A percentile compares a stretch with the other conserved stretches of the same genome.
Conservation (phyloP, 768 basidiomycete genomes). For the Leccinum ochraceum region DNA sequence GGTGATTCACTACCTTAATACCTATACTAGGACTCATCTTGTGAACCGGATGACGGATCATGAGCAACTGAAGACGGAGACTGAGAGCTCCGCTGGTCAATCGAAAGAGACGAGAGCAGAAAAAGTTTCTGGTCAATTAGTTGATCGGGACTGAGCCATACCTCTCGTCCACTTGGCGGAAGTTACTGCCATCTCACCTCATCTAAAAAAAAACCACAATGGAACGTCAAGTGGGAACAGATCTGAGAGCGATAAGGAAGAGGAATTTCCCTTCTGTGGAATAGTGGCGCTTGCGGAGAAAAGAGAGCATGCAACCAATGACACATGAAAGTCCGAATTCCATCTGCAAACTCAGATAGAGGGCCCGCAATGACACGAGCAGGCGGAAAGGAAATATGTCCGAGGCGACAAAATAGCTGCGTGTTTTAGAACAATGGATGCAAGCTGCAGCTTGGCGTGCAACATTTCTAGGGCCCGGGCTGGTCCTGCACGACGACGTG, state of each 20-base stretch:
- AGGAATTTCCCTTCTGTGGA: constrained; percentile 17
- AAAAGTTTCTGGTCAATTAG: constrained; percentile 23
- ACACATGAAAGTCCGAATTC: constrained; percentile 36
- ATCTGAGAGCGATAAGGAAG: constrained; percentile 24
- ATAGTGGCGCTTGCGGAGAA: constrained; percentile 28
- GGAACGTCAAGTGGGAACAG: constrained; percentile 20
- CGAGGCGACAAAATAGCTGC: constrained; percentile 9
- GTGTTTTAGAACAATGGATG: constrained; percentile 12
- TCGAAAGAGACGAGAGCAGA: constrained; percentile 7
- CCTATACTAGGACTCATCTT: constrained; percentile 7
- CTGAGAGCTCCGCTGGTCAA: constrained; percentile 17
- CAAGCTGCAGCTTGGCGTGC: constrained; percentile 8
- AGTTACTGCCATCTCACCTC: constrained; percentile 19
- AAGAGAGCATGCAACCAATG: constrained; percentile 24
- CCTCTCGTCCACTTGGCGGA: constrained; percentile 16
- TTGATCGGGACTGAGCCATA: constrained; percentile 16
- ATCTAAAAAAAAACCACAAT: constrained; percentile 9
- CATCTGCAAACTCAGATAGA: constrained; percentile 32
- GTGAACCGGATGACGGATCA: constrained; percentile 17
- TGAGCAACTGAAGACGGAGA: constrained; percentile 18
- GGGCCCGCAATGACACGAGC: constrained; percentile 13
- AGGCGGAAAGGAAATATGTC: constrained; percentile 9
- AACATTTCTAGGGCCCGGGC: constrained; percentile 12
- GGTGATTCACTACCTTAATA: constrained; percentile 23
- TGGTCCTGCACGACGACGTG: constrained; percentile 7